phyloP scores from a whole-genome alignment of 371 early-diverging fungal genomes.

The Apophysomyces ossiformis region DNA sequence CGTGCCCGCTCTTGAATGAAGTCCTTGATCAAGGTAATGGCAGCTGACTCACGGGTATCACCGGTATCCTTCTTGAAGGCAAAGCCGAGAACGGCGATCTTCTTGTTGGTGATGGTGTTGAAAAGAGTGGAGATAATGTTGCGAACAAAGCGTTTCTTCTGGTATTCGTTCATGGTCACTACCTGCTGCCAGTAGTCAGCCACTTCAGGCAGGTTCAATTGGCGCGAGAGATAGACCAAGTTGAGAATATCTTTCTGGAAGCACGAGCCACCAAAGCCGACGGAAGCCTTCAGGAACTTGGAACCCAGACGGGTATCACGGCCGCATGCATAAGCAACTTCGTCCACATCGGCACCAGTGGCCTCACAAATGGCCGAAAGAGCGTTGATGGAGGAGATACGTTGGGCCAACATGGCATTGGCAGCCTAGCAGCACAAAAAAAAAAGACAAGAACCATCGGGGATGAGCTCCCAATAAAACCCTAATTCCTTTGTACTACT shows the following conservation, averaged over 20 bases:
- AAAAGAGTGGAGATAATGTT: constrained; percentile 74
- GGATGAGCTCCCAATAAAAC: neutral
- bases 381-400: constrained; percentile 94
- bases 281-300: constrained; percentile 91
- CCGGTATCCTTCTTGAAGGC: constrained; percentile 97
- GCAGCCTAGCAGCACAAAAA: constrained; percentile 67
- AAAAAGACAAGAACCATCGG: neutral
- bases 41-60: constrained; percentile 94
- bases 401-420: constrained; percentile 95
- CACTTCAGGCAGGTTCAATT: constrained; percentile 88
- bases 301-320: constrained; percentile 89
- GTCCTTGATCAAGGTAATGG: constrained; percentile 82
- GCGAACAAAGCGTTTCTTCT: constrained; percentile 86
- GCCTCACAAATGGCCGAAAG: constrained; percentile 93
- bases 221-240: constrained; percentile 86
- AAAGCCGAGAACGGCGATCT: constrained; percentile 88
- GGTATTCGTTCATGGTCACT: constrained; percentile 91
- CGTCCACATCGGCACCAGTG: constrained; percentile 95
- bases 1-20: constrained; percentile 83
- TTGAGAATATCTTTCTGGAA: constrained; percentile 97
- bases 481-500: constrained; percentile 22
- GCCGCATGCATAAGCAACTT: constrained; percentile 93
- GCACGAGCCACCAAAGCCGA: constrained; percentile 96
- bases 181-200: constrained; percentile 96
- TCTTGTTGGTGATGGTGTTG: constrained; percentile 87